Evolutionary conservation across 2,329 filamentous ascomycete genomes (phyloP).

Genomic region (Fusarium pseudocircinatum): DNA sequence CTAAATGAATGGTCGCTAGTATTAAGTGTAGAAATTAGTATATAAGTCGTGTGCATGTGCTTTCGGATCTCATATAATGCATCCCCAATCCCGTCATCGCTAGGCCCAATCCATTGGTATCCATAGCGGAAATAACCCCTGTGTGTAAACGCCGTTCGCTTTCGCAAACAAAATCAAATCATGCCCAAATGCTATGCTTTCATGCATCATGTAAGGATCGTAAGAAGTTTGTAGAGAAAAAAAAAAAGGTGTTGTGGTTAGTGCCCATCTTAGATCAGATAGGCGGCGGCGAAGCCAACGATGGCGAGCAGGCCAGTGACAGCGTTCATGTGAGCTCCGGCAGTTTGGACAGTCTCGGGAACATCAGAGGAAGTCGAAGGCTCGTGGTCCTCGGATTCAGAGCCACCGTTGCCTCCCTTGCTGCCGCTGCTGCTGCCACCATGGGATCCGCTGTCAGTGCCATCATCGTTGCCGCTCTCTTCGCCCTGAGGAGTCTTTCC

Average conservation of each 20-base stretch:
- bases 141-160: constrained; percentile 34
- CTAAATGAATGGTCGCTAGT: constrained; percentile 40
- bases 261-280: constrained; percentile 51
- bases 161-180: constrained; percentile 27
- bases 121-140: constrained; percentile 26
- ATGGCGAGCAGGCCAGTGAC: constrained; percentile 50
- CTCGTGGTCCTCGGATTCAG: constrained; percentile 13
- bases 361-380: constrained; percentile 24
- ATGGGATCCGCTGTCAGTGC: constrained; percentile 2
- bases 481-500: constrained; percentile 30
- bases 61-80: constrained; percentile 29
- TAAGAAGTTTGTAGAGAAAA: constrained; percentile 28
- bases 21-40: constrained; percentile 37
- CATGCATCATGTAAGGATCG: constrained; percentile 40
- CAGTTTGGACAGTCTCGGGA: constrained; percentile 37
- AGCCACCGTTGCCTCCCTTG: constrained; percentile 5
- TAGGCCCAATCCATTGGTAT: constrained; percentile 16
- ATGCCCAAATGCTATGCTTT: constrained; percentile 32
- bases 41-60: constrained; percentile 35
- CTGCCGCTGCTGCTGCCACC: not conserved
- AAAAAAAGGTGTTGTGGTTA: not conserved
- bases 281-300: constrained; percentile 52
- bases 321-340: constrained; percentile 45
- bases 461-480: constrained; percentile 6
- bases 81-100: constrained; percentile 29